These are phyloP conservation scores for Sporothrix sp. DNA, from an alignment of 2,329 filamentous ascomycete species.

Conservation along the genomic window DNA sequence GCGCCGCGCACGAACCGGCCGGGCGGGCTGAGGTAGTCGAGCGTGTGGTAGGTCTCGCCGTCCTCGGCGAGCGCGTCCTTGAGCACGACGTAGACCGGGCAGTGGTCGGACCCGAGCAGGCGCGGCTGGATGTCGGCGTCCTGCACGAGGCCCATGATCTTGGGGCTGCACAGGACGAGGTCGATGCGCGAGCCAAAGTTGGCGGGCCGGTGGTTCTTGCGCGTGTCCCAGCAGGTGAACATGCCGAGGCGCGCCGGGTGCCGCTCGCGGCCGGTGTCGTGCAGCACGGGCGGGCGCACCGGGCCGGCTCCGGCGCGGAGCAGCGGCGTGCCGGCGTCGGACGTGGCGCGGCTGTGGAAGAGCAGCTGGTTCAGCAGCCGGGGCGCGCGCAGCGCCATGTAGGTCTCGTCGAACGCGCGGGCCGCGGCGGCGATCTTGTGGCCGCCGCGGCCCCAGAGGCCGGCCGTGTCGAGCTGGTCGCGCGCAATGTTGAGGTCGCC, in stretches of 20 bases:
- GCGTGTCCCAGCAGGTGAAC: constrained; percentile 97
- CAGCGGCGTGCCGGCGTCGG: constrained; percentile 56
- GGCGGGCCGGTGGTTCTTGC: constrained; percentile 86
- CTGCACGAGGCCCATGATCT: constrained; percentile 61
- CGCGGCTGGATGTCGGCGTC: constrained; percentile 81
- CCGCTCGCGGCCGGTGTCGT: constrained; percentile 75
- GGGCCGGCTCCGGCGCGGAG: constrained; percentile 17
- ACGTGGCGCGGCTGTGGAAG: constrained; percentile 51
- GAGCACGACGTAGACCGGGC: constrained; percentile 74
- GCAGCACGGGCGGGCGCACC: constrained; percentile 49
- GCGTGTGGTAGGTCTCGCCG: constrained; percentile 37
- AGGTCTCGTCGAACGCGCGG: constrained; percentile 55
- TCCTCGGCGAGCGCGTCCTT: constrained; percentile 52
- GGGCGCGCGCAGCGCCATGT: constrained; percentile 60
- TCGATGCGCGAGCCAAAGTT: constrained; percentile 92
- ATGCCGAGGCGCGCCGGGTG: constrained; percentile 74
- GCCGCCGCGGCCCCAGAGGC: constrained; percentile 35
- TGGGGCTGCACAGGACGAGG: constrained; percentile 75
- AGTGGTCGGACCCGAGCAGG: constrained; percentile 91
- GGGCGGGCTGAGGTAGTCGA: constrained; percentile 68
- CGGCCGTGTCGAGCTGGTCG: constrained; percentile 65
- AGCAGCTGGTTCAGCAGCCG: constrained; percentile 81
- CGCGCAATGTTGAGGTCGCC: constrained; percentile 80
- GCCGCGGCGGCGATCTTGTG: constrained; percentile 61
- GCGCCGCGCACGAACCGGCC: constrained; percentile 59